Evolutionary conservation across 1,284 basidiomycete genomes (phyloP).

Genomic region (Cutaneotrichosporon arboriforme): DNA sequence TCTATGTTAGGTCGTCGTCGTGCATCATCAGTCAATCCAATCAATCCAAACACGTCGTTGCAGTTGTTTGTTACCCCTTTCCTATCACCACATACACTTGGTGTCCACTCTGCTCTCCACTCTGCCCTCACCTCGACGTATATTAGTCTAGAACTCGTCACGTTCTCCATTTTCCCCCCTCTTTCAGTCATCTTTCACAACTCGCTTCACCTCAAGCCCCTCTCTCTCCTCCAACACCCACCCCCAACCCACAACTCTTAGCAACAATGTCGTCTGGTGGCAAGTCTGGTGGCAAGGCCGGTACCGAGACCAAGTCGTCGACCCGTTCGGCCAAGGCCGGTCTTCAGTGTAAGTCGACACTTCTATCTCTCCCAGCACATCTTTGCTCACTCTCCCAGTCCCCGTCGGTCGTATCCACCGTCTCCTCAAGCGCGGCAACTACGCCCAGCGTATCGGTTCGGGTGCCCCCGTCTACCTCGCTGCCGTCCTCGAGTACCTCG

Average conservation of each 20-base stretch:
- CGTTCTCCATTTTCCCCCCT: neutral
- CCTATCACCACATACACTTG: too few relatives aligned
- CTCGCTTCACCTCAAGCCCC: neutral
- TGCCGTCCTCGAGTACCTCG: conserved; percentile 59
- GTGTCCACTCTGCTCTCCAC: neutral
- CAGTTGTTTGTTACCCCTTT: neutral
- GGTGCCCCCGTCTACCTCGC: conserved; percentile 69
- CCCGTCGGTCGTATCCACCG: conserved; percentile 85
- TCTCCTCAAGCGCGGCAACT: conserved; percentile 78
- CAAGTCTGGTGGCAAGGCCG: conserved; percentile 52
- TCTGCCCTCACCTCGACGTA: neutral
- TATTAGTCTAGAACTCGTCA: neutral
- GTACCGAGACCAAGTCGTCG: conserved; percentile 52
- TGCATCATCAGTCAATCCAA: neutral
- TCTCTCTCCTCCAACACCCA: neutral
- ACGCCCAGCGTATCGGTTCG: conserved; percentile 62
- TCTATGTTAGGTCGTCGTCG: too few relatives aligned
- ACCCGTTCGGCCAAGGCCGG: conserved; percentile 80
- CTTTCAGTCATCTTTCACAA: neutral
- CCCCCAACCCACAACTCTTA: conserved; percentile 14
- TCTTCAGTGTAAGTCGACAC: conserved; percentile 55
- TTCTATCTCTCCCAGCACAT: conserved; percentile 8
- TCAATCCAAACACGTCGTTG: neutral
- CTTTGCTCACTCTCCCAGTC: conserved; percentile 51
- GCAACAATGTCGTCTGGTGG: conserved; percentile 55